Conservation (phyloP, 2,329 filamentous ascomycete species). For the Fusarium subglutinans region DNA sequence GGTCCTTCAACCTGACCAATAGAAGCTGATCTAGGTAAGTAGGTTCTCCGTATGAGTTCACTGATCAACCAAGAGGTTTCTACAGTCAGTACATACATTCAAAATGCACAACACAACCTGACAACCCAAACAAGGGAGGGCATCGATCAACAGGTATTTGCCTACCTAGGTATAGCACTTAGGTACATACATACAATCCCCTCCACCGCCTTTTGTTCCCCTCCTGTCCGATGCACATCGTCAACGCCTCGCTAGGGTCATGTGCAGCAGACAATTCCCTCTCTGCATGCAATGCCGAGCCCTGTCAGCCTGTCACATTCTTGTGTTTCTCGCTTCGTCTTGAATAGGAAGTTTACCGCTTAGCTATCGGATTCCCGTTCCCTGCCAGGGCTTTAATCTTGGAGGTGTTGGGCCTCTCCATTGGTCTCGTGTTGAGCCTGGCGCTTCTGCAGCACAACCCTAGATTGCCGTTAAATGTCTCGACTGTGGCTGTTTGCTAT, state of each 20-base stretch:
- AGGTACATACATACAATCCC: constrained; percentile 1
- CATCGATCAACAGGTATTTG: constrained; percentile 8
- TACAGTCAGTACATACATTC: background rate
- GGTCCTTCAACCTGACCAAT: constrained; percentile 8
- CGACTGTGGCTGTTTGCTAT: background rate
- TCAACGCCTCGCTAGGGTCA: constrained; percentile 33
- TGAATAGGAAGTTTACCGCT: constrained; percentile 4
- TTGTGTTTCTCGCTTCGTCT: constrained; percentile 3
- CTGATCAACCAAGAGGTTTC: constrained; percentile 11
- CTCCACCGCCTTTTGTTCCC: constrained; percentile 33
- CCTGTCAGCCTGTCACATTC: constrained; percentile 7
- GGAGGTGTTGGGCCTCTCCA: constrained; percentile 17
- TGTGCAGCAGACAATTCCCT: constrained; percentile 28
- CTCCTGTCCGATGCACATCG: constrained; percentile 8
- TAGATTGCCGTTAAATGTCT: background rate
- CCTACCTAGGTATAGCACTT: background rate
- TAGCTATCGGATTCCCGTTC: background rate
- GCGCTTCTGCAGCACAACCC: background rate
- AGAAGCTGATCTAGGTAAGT: background rate
- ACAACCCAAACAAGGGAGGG: background rate
- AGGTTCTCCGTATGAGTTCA: background rate
- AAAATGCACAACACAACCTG: background rate
- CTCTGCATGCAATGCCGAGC: constrained; percentile 16
- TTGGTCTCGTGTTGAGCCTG: background rate
- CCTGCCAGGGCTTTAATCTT: background rate